Percentiles rank a stretch among this genome's conserved stretches.
Evolutionary conservation across 2,329 filamentous ascomycete genomes (phyloP).

Genomic region (Diplodia corticola): DNA sequence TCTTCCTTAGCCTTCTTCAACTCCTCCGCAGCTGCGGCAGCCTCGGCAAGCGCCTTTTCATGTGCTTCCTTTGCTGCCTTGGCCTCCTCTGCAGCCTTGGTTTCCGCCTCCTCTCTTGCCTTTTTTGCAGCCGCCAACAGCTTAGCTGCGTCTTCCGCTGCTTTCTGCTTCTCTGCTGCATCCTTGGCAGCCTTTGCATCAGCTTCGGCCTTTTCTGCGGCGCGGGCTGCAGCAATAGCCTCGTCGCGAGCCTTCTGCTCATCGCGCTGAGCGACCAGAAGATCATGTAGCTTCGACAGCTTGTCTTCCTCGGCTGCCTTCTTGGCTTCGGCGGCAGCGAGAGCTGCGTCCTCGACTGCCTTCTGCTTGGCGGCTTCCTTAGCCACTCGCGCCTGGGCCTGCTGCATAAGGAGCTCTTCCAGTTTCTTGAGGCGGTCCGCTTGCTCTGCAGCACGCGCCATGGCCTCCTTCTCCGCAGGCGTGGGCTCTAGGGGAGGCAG

Average conservation of each 20-base stretch:
- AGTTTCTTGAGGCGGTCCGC: slow-evolving; percentile 40
- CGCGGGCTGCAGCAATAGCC: slow-evolving; percentile 31
- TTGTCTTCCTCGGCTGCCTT: slow-evolving; percentile 39
- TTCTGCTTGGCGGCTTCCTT: slow-evolving; percentile 40
- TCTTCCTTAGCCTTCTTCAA: slow-evolving; percentile 56
- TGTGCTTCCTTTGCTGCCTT: slow-evolving; percentile 32
- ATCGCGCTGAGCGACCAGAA: slow-evolving; percentile 46
- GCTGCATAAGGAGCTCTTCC: slow-evolving; percentile 37
- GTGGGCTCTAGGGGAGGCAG: slow-evolving; percentile 25
- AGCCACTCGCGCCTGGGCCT: slow-evolving; percentile 38
- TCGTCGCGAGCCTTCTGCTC: slow-evolving; percentile 41
- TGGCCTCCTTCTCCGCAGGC: slow-evolving; percentile 33
- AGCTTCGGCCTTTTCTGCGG: slow-evolving; percentile 36
- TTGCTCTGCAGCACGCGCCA: neutral
- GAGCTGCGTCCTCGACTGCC: slow-evolving; percentile 35
- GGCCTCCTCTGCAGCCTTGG: slow-evolving; percentile 34
- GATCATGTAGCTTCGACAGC: slow-evolving; percentile 37
- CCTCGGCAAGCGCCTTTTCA: slow-evolving; percentile 39
- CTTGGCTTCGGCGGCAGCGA: slow-evolving; percentile 33
- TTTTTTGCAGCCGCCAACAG: slow-evolving; percentile 35
- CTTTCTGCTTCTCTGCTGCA: slow-evolving; percentile 49
- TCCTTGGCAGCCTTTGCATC: slow-evolving; percentile 54
- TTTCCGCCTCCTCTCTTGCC: slow-evolving; percentile 36
- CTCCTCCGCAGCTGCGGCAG: slow-evolving; percentile 52
- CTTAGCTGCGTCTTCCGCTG: slow-evolving; percentile 37